Evolutionary conservation across 345 rosid genomes (phyloP), one percentile per base, ranked within the genome.

Genomic region (Euphorbia lathyris): DNA sequence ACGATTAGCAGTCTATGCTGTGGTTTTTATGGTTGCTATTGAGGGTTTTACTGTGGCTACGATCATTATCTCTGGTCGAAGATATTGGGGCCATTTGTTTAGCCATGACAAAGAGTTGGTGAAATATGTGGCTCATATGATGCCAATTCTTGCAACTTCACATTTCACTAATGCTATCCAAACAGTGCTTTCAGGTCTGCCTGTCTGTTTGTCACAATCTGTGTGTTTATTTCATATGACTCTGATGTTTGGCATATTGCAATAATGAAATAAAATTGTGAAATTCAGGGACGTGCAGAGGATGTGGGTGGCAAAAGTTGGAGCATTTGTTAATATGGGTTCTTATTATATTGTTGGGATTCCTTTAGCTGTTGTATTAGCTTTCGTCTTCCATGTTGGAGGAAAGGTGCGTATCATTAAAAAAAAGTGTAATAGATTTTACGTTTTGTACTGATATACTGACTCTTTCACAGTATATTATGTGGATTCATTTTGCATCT

Each of bases 251-350:
- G n/a, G n/a, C n/a, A n/a, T n/a, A n/a, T n/a, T n/a, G n/a, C n/a
- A n/a, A n/a, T n/a, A n/a, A n/a, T n/a, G n/a, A n/a, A n/a, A n/a
- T n/a, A 62, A 6, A 43, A 43, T 43, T 43, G 48, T 0, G 3
- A 19, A 50, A 23, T 25, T 14, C 72, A 83, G 88, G 92, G 26
- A 77, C 67, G 61, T 76, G 79, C n/a, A n/a, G n/a, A n/a, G n/a
- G n/a, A n/a, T n/a, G n/a, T n/a, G n/a, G n/a, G n/a, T n/a, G n/a
- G n/a, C 23, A 86, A 90, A 76, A 88, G 92, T 83, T 9, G 90
- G 90, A 3, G 87, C 92, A 26, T 63, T 25, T 57, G 67, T 86
- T 12, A 88, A 86, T 60, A 72, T 88, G 2, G 88, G 90, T 27
- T 73, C 90, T 1, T 83, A 84, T 72, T 84, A 86, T 65, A 47